Percentiles rank a stretch among this genome's conserved stretches.
Evolutionary conservation across 768 basidiomycete species (phyloP).

Genomic region (Dentipellis fragilis): DNA sequence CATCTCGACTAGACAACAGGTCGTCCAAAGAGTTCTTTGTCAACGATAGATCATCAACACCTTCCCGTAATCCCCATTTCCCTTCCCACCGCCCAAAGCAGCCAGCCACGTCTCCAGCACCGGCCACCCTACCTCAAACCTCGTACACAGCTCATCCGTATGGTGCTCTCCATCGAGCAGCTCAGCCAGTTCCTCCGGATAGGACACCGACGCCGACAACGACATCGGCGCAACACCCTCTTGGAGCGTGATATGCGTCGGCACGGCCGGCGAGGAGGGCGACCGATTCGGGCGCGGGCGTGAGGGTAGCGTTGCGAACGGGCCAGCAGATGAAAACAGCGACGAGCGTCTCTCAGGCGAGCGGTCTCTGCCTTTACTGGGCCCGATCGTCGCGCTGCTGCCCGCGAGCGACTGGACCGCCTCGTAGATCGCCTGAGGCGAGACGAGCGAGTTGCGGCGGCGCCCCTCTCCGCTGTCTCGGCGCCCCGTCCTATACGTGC

Average conservation of each 20-base stretch:
- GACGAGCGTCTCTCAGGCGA: not conserved
- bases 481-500: not conserved
- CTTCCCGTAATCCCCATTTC: constrained; percentile 60
- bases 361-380: not conserved
- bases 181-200: constrained; percentile 45
- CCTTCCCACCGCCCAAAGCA: constrained; percentile 46
- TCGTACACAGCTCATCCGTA: constrained; percentile 81
- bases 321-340: not conserved
- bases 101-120: constrained; percentile 65
- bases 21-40: constrained; percentile 7
- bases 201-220: constrained; percentile 20
- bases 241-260: constrained; percentile 19
- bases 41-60: constrained; percentile 74
- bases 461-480: not conserved
- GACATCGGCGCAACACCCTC: constrained; percentile 5
- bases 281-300: constrained; percentile 47
- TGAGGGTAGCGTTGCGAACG: constrained; percentile 1
- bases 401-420: constrained; percentile 9
- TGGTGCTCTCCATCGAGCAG: constrained; percentile 86
- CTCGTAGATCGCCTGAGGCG: constrained; percentile 11
- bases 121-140: constrained; percentile 78
- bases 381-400: not conserved
- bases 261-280: constrained; percentile 41
- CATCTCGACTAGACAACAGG: not conserved
- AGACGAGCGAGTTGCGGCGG: constrained; percentile 7